These are phyloP conservation scores for Collybia sordida DNA, from an alignment of 768 basidiomycete species.

Conservation along the genomic window DNA sequence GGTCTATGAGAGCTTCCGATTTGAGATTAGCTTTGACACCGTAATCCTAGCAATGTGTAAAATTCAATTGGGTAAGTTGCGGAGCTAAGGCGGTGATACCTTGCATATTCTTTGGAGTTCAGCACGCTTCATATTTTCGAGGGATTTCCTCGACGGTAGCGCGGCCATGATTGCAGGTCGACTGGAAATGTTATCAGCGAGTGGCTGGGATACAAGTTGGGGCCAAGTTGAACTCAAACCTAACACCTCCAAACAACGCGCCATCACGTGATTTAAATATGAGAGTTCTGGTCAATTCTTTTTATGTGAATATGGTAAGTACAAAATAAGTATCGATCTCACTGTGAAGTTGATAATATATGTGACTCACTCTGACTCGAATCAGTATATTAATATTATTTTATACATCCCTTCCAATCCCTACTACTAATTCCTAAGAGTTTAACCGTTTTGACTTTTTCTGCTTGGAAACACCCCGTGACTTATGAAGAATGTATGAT, in stretches of 20 bases:
- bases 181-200: constrained; percentile 10
- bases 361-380: too few relatives aligned
- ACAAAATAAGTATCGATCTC: too few relatives aligned
- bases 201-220: constrained; percentile 11
- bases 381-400: too few relatives aligned
- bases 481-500: too few relatives aligned
- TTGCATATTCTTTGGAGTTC: constrained; percentile 71
- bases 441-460: too few relatives aligned
- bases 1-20: constrained; percentile 75
- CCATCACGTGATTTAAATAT: constrained; percentile 23
- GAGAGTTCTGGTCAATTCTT: too few relatives aligned
- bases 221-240: constrained; percentile 15
- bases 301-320: too few relatives aligned
- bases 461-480: too few relatives aligned
- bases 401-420: too few relatives aligned
- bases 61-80: constrained; percentile 9
- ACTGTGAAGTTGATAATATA: too few relatives aligned
- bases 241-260: constrained; percentile 22
- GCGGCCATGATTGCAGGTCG: constrained; percentile 32
- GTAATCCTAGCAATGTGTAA: constrained; percentile 52
- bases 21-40: constrained; percentile 84
- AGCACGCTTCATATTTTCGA: constrained; percentile 45
- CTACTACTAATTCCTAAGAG: too few relatives aligned
- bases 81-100: constrained; percentile 29
- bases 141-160: constrained; percentile 37